phyloP scores from a whole-genome alignment of 2,329 filamentous ascomycete species.

The Pseudocercospora musae region DNA sequence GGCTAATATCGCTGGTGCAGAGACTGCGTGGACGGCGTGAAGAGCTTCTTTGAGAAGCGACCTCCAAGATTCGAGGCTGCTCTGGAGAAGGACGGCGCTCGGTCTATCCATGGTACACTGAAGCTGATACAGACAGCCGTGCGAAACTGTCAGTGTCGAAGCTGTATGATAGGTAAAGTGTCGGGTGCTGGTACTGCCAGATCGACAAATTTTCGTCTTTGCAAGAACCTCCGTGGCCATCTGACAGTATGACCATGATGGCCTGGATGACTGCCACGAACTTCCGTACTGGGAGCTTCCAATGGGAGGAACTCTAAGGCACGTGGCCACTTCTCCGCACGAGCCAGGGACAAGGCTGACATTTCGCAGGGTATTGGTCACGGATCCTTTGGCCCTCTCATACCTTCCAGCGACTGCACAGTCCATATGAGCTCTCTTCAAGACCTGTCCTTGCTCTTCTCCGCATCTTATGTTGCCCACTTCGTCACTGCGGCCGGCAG shows the following conservation, averaged over 20 bases:
- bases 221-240: not conserved
- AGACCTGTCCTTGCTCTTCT: not conserved
- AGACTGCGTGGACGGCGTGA: constrained; percentile 2
- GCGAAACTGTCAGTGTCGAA: not conserved
- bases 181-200: no score
- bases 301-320: not conserved
- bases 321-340: not conserved
- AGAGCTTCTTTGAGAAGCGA: constrained; percentile 17
- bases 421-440: not conserved
- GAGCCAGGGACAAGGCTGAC: not conserved
- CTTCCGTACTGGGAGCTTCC: not conserved
- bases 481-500: not conserved
- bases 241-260: not conserved
- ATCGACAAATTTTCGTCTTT: no score
- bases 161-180: not conserved
- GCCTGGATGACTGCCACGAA: not conserved
- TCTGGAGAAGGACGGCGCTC: constrained; percentile 14
- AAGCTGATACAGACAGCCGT: constrained; percentile 2
- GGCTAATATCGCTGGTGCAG: not conserved
- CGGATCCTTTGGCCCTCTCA: not conserved
- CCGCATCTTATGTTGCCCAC: not conserved
- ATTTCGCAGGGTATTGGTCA: not conserved
- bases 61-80: constrained; percentile 11
- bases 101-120: constrained; percentile 13
- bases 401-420: not conserved